Evolutionary conservation across 2,329 filamentous ascomycete species (phyloP).

Genomic region (Trichocomaceae sp.): DNA sequence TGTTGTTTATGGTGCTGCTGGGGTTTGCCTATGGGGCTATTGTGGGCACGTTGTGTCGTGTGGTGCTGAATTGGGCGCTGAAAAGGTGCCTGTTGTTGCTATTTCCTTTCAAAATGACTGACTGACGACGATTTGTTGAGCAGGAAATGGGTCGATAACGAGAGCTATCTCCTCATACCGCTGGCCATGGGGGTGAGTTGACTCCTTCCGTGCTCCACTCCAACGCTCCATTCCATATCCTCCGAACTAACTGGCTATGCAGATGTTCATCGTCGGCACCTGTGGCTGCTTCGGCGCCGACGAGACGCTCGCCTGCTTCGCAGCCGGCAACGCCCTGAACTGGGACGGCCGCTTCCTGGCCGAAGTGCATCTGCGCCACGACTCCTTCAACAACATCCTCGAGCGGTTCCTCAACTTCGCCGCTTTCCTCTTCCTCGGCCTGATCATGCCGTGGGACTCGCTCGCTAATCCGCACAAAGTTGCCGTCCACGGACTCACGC

Average conservation of each 20-base stretch:
- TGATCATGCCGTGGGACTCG: conserved; percentile 50
- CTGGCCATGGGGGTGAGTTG: conserved; percentile 43
- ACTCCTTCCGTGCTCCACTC: too few species aligned
- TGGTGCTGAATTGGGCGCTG: conserved; percentile 39
- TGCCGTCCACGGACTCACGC: conserved; percentile 45
- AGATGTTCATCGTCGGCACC: conserved; percentile 54
- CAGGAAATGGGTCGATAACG: conserved; percentile 51
- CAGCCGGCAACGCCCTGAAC: conserved; percentile 54
- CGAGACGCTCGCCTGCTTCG: conserved; percentile 56
- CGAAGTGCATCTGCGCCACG: conserved; percentile 51
- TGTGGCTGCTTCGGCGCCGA: conserved; percentile 54
- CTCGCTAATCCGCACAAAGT: conserved; percentile 46
- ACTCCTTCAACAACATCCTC: conserved; percentile 55
- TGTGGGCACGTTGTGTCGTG: conserved; percentile 45
- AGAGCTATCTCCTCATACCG: conserved; percentile 50
- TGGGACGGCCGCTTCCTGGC: conserved; percentile 57
- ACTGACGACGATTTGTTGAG: conserved; percentile 4
- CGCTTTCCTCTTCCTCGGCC: conserved; percentile 55
- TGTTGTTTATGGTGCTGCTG: conserved; percentile 54
- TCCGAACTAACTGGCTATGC: background rate
- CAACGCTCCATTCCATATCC: background rate
- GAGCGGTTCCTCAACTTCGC: conserved; percentile 56
- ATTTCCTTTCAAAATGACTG: background rate
- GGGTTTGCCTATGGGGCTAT: conserved; percentile 48
- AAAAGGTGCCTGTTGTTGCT: conserved; percentile 19